Conservation (phyloP, 106 monocot genomes). For the Xerophyta viscosa region DNA sequence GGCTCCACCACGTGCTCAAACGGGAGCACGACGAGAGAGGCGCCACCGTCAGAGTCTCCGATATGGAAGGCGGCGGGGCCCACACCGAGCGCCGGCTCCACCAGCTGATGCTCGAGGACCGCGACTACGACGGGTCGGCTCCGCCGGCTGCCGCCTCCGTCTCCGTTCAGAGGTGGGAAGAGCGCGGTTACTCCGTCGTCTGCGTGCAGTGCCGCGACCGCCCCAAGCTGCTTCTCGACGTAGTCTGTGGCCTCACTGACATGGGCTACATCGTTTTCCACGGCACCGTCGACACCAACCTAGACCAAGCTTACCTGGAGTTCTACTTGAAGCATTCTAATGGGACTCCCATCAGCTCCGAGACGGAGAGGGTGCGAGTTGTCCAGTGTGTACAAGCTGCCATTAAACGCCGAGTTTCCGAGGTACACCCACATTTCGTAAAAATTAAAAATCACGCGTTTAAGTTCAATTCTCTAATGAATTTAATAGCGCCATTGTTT, state of each 20-base stretch:
- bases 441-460: background rate
- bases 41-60: constrained; percentile 12
- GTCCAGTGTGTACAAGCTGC: constrained; percentile 83
- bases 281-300: constrained; percentile 52
- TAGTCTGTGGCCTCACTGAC: constrained; percentile 73
- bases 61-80: background rate
- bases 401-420: constrained; percentile 58
- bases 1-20: constrained; percentile 43
- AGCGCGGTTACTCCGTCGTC: constrained; percentile 66
- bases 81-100: constrained; percentile 19
- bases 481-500: background rate
- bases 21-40: constrained; percentile 26
- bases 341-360: constrained; percentile 80
- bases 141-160: background rate
- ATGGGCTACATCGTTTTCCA: constrained; percentile 85
- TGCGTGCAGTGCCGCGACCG: constrained; percentile 58
- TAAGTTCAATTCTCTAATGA: background rate
- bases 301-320: constrained; percentile 46
- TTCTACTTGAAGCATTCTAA: constrained; percentile 82
- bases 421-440: constrained; percentile 27
- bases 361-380: constrained; percentile 72
- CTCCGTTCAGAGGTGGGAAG: constrained; percentile 54
- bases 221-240: constrained; percentile 74
- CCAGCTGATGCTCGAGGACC: constrained; percentile 28
- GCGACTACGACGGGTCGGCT: constrained; percentile 39